phyloP scores from a whole-genome alignment of 2,329 filamentous ascomycete species.

The Fusarium penzigii region DNA sequence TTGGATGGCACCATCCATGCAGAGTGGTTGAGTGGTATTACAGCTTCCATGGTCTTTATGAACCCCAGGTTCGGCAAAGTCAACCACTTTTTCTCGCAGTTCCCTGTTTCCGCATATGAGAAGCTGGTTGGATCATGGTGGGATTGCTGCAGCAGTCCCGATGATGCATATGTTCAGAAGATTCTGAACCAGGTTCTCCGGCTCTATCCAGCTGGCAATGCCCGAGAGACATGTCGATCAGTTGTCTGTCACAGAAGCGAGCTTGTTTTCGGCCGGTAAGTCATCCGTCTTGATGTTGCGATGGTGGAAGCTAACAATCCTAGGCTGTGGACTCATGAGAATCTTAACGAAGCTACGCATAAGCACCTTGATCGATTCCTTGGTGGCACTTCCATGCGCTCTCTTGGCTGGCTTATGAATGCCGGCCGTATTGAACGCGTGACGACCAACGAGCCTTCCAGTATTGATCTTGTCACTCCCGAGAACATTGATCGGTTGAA shows the following conservation, averaged over 20 bases:
- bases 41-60: constrained; percentile 63
- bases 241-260: constrained; percentile 61
- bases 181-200: constrained; percentile 57
- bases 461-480: constrained; percentile 48
- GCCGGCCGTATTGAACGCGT: constrained; percentile 54
- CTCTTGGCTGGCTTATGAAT: constrained; percentile 57
- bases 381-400: constrained; percentile 61
- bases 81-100: constrained; percentile 10
- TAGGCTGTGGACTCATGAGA: constrained; percentile 59
- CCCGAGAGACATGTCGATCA: constrained; percentile 61
- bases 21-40: constrained; percentile 58
- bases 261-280: constrained; percentile 58
- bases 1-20: constrained; percentile 61
- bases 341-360: constrained; percentile 67
- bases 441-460: constrained; percentile 51
- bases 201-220: constrained; percentile 52
- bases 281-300: background rate
- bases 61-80: constrained; percentile 45
- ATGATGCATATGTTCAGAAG: constrained; percentile 46
- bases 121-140: constrained; percentile 16
- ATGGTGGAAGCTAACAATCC: background rate
- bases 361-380: constrained; percentile 62
- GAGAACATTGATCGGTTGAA: constrained; percentile 52
- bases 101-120: constrained; percentile 13
- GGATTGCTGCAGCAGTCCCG: constrained; percentile 19